Conservation (phyloP, 306 rosid species). For the Pyrus communis region DNA sequence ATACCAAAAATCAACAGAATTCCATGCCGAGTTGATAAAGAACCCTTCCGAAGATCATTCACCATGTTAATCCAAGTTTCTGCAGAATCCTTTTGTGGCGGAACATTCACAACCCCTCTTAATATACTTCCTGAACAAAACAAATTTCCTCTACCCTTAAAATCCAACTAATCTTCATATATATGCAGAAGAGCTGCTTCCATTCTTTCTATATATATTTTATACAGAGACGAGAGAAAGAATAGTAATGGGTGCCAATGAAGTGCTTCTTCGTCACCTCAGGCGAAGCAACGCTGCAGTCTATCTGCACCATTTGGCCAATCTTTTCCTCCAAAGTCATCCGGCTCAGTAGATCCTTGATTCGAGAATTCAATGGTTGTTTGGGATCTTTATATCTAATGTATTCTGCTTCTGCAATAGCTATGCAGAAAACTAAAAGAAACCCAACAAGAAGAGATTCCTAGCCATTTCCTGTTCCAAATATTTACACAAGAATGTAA, state of each 20-base stretch:
- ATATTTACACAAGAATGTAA: not conserved
- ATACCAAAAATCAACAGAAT: slow-evolving; percentile 42
- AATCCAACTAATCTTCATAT: not conserved
- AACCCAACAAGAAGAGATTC: not conserved
- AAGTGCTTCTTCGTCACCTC: slow-evolving; percentile 26
- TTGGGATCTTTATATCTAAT: slow-evolving; percentile 26
- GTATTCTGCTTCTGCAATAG: slow-evolving; percentile 1
- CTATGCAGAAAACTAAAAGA: not conserved
- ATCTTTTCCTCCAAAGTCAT: slow-evolving; percentile 34
- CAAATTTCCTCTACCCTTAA: not conserved
- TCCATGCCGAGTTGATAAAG: slow-evolving; percentile 29
- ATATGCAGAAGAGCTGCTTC: not conserved
- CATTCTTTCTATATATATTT: not conserved
- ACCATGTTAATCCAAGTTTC: slow-evolving; percentile 32
- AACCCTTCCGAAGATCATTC: slow-evolving; percentile 22
- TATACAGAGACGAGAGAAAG: not conserved
- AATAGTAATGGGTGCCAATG: slow-evolving; percentile 8
- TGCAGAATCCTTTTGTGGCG: slow-evolving; percentile 20
- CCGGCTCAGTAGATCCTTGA: slow-evolving; percentile 18
- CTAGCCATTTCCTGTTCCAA: not conserved
- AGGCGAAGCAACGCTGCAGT: slow-evolving; percentile 18
- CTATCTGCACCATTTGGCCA: slow-evolving; percentile 38
- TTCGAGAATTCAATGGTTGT: slow-evolving; percentile 13
- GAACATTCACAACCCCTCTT: slow-evolving; percentile 33
- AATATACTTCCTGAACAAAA: slow-evolving; percentile 28